phyloP scores from a whole-genome alignment of 2,329 filamentous ascomycete species.

The Fusarium coicis region DNA sequence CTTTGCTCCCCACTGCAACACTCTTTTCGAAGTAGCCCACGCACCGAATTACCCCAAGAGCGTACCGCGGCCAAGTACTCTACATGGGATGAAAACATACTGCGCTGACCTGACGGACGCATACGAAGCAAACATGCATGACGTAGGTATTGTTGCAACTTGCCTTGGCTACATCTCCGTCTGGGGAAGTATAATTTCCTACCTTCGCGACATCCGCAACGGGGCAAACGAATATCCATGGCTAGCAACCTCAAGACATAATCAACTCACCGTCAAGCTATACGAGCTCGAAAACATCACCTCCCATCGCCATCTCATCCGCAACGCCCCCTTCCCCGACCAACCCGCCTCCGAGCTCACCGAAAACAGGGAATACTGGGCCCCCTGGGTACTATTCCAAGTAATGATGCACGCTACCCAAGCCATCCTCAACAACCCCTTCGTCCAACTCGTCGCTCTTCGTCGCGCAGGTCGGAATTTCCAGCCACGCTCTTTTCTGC shows the following conservation, averaged over 20 bases:
- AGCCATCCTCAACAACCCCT: slow-evolving; percentile 36
- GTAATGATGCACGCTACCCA: slow-evolving; percentile 39
- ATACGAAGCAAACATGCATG: slow-evolving; percentile 23
- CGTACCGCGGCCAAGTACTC: slow-evolving; percentile 2
- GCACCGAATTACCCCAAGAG: slow-evolving; percentile 28
- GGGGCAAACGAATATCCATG: slow-evolving; percentile 37
- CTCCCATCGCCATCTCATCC: slow-evolving; percentile 31
- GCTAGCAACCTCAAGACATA: slow-evolving; percentile 31
- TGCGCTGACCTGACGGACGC: slow-evolving; percentile 36
- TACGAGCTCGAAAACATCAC: slow-evolving; percentile 37
- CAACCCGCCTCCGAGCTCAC: slow-evolving; percentile 13
- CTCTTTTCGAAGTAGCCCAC: not conserved
- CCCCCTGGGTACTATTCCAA: slow-evolving; percentile 34
- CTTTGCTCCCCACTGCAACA: slow-evolving; percentile 21
- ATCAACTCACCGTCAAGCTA: slow-evolving; percentile 31
- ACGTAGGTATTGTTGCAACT: slow-evolving; percentile 16
- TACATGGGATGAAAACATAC: slow-evolving; percentile 30
- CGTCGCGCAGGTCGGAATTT: slow-evolving; percentile 23
- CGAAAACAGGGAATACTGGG: slow-evolving; percentile 37
- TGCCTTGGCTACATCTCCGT: slow-evolving; percentile 10
- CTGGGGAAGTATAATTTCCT: slow-evolving; percentile 35
- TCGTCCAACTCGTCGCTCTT: slow-evolving; percentile 40
- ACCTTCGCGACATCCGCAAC: slow-evolving; percentile 31
- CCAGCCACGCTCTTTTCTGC: slow-evolving; percentile 36
- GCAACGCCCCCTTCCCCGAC: slow-evolving; percentile 37